Evolutionary conservation across 352 stramenopile genomes (phyloP), one percentile per base, ranked within the genome.

Genomic region (Aphanomyces euteiches): DNA sequence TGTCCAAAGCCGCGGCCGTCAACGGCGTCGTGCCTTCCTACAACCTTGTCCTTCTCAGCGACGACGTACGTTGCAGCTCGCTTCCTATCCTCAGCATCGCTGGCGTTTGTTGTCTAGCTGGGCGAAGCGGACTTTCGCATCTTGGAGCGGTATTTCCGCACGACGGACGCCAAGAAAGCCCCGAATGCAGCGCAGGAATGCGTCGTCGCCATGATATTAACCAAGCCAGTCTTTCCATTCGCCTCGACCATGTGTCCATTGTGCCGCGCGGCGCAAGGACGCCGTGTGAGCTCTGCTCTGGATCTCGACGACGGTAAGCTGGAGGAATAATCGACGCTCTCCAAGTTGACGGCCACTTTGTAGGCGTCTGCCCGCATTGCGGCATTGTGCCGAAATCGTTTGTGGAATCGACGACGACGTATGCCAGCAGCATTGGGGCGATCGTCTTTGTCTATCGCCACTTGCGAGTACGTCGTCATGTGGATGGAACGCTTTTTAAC

Each of bases 141-240:
- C 17, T 10, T 67, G 19, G 59, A 67, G n/a, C 40, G 59, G 39
- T 67, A 40, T 34, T 21, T 67, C 7, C 59, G 59, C 39, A 41
- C 59, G 8, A 19, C 15, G 7, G 59, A 67, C 43, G 34, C 41
- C 39, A 67, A 67, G 21, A 67, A 67, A 34, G 59, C 28, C 10
- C n/a, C 38, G 41, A 56, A 67, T 15, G 0, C 43, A 7, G 56
- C 56, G 4, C 66, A 69, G 5, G 19, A 69, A 12, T 73, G 60
- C 34, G 47, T 90, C 40, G 78, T 90, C n/a, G 87, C 80, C 58
- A 79, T 82, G 3, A 72, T 91, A 36, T 56, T 90, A 6, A 80
- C 80, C n/a, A 67, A 69, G 3, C 66, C 77, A 28, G 69, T 65
- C 2, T 64, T 89, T 10, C 65, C 79, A 4, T 85, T 90, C 34